phyloP scores from a whole-genome alignment of 441 rosid genomes.

The Gossypium aridum region DNA sequence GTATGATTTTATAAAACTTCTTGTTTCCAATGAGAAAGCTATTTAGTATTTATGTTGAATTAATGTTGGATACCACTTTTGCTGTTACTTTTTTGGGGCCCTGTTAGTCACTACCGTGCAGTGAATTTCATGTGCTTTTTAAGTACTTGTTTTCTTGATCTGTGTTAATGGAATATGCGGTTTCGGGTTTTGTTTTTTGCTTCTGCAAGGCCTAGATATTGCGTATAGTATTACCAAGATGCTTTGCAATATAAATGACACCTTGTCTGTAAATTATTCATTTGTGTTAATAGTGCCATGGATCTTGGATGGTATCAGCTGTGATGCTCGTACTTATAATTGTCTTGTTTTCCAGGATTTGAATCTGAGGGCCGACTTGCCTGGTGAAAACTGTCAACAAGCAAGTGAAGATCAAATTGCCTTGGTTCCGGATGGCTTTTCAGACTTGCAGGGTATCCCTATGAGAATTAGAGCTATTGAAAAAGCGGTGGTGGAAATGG shows the following conservation, averaged over 20 bases:
- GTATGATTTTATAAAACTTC: background rate
- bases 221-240: background rate
- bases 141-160: background rate
- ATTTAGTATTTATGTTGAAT: background rate
- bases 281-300: background rate
- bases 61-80: background rate
- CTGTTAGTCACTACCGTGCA: background rate
- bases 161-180: background rate
- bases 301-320: background rate
- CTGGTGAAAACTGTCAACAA: constrained; percentile 26
- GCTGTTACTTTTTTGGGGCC: background rate
- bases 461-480: constrained; percentile 59
- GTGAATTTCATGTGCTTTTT: background rate
- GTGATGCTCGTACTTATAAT: background rate
- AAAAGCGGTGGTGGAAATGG: constrained; percentile 49
- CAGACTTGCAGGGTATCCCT: constrained; percentile 46
- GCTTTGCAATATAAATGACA: background rate
- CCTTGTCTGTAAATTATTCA: background rate
- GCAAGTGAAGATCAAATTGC: constrained; percentile 23
- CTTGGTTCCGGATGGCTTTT: constrained; percentile 21
- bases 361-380: constrained; percentile 9
- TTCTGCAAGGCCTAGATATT: background rate
- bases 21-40: background rate
- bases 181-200: background rate
- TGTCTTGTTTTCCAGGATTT: constrained; percentile 35